A percentile compares a stretch with the other conserved stretches of the same genome.
Conservation (phyloP, 148 eudicot species). For the Oxyria digyna region DNA sequence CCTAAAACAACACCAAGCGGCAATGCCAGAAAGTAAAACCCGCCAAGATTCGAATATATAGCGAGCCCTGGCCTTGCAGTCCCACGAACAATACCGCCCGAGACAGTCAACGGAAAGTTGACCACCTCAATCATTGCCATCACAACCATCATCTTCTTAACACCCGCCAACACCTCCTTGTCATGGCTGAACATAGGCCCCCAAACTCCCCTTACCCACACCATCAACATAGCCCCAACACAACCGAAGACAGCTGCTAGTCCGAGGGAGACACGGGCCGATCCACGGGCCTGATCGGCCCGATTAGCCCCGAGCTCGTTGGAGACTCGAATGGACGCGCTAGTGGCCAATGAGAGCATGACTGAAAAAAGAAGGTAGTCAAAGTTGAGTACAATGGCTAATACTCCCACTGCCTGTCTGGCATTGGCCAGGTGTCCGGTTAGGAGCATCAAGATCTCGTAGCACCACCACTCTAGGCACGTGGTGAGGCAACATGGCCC, state of each 20-base stretch:
- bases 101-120: slow-evolving; percentile 55
- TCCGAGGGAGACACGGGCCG: slow-evolving; percentile 39
- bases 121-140: slow-evolving; percentile 61
- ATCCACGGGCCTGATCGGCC: slow-evolving; percentile 25
- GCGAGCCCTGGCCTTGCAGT: slow-evolving; percentile 70
- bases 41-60: slow-evolving; percentile 54
- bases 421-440: slow-evolving; percentile 53
- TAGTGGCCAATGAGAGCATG: slow-evolving; percentile 57
- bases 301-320: slow-evolving; percentile 69
- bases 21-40: slow-evolving; percentile 66
- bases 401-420: slow-evolving; percentile 41
- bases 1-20: slow-evolving; percentile 48
- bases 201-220: slow-evolving; percentile 41
- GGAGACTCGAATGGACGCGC: slow-evolving; percentile 69
- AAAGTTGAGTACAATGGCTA: slow-evolving; percentile 73
- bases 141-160: slow-evolving; percentile 47
- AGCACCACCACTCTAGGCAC: slow-evolving; percentile 94
- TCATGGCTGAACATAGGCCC: slow-evolving; percentile 51
- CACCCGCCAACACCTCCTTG: slow-evolving; percentile 32
- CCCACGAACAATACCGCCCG: slow-evolving; percentile 64
- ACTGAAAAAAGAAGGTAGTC: slow-evolving; percentile 67
- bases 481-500: slow-evolving; percentile 75
- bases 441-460: slow-evolving; percentile 55
- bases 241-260: slow-evolving; percentile 32
- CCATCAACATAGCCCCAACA: slow-evolving; percentile 34